Evolutionary conservation across 768 basidiomycete species (phyloP), one percentile per base, ranked within the genome.

Genomic region (Pisolithus marmoratus): DNA sequence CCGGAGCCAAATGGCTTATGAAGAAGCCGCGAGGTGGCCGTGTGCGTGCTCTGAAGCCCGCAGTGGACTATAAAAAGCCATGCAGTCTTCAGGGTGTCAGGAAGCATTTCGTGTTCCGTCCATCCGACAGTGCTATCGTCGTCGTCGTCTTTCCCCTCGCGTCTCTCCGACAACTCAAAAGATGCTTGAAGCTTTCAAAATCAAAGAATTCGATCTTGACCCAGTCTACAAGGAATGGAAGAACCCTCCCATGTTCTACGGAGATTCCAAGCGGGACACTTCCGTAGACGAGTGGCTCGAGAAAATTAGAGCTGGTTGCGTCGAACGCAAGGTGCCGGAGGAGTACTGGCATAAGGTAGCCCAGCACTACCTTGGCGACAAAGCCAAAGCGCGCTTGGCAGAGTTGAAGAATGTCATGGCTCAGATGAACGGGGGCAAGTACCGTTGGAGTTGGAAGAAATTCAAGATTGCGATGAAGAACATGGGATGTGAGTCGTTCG

Each of bases 331-430:
- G 47, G 77, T 90, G 23, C 88, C 88, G 37, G 79, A 85, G 63
- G 86, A 89, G 58, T 89, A 79, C 67, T 90, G 88, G 88, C 81
- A 88, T 72, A 86, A 86, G 58, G 85, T 85, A 46, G 88, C 79
- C 20, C 85, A 87, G 63, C 82, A 84, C 60, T 88, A 79, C 64
- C 80, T 90, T 77, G 85, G 82, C 1, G 77, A 77, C 36, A 80
- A 81, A 58, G 86, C 88, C n/a, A 81, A 73, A 65, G 73, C 73
- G 36, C 78, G 82, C 52, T 70, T 90, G 53, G 70, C 77, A 29
- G 86, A 89, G 60, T 69, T 90, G 52, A 87, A 87, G 68, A 77
- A 77, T 41, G 85, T 90, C 52, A 79, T 90, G 72, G 72, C 77
- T 38, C 80, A 86, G 61, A 78, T 90, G 56, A 79, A 89, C 54